Percentiles rank a stretch among this genome's conserved stretches.
Evolutionary conservation across 106 monocot species (phyloP).

Genomic region (Acanthochlamys bracteata): DNA sequence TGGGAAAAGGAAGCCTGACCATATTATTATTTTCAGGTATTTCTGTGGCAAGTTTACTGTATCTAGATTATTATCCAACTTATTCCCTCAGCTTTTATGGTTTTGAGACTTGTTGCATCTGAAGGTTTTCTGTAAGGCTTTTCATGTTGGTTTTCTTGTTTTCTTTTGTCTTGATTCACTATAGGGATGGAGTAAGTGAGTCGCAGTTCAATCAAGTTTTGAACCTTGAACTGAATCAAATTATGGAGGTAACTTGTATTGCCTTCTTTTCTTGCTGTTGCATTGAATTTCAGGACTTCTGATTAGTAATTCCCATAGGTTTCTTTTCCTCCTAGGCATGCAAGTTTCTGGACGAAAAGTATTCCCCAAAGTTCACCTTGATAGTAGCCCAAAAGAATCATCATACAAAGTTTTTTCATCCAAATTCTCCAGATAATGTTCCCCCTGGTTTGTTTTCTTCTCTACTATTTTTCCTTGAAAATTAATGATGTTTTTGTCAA

Average conservation of each 20-base stretch:
- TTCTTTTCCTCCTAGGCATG: slow-evolving; percentile 49
- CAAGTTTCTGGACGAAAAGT: slow-evolving; percentile 75
- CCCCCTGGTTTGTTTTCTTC: slow-evolving; percentile 54
- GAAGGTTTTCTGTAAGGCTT: too few relatives aligned
- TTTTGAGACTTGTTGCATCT: too few relatives aligned
- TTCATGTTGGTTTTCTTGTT: too few relatives aligned
- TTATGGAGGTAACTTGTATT: slow-evolving; percentile 61
- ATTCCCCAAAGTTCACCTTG: slow-evolving; percentile 74
- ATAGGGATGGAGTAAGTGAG: slow-evolving; percentile 95
- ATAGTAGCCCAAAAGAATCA: slow-evolving; percentile 94
- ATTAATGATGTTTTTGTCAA: neutral
- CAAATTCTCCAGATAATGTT: slow-evolving; percentile 67
- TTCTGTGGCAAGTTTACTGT: neutral
- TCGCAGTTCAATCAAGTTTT: slow-evolving; percentile 88
- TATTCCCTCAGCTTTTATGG: too few relatives aligned
- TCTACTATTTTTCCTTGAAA: neutral
- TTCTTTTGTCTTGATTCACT: neutral
- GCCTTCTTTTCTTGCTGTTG: neutral
- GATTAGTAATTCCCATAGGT: neutral
- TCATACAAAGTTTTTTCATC: slow-evolving; percentile 84
- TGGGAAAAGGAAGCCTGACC: slow-evolving; percentile 65
- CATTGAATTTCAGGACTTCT: neutral
- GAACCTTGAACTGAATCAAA: slow-evolving; percentile 90
- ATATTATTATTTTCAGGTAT: slow-evolving; percentile 87
- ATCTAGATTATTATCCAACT: neutral